Evolutionary conservation across 2,329 filamentous ascomycete genomes (phyloP).

Genomic region (Botrytis elliptica): DNA sequence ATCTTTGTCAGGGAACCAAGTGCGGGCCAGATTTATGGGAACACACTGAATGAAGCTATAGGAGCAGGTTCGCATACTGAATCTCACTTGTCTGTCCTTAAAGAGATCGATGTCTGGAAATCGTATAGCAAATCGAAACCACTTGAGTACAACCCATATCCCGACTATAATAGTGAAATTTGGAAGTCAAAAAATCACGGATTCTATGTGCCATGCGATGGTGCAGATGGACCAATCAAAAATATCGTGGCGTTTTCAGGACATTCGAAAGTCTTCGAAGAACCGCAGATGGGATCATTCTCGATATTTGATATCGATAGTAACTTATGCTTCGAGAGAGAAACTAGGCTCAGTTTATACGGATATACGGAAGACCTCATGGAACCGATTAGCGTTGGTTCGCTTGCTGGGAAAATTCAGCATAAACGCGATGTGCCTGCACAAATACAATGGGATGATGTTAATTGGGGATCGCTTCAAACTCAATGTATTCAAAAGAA

Average conservation of each 20-base stretch:
- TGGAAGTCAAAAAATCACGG: conserved; percentile 60
- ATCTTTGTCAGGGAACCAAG: conserved; percentile 42
- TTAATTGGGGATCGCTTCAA: conserved; percentile 72
- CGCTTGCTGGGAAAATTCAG: not conserved
- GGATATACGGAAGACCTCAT: conserved; percentile 48
- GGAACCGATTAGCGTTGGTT: accelerated
- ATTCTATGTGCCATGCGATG: conserved; percentile 61
- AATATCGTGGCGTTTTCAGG: conserved; percentile 66
- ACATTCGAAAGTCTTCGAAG: conserved; percentile 57
- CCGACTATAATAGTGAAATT: conserved; percentile 61
- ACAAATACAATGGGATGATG: conserved; percentile 55
- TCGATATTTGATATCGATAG: conserved; percentile 58
- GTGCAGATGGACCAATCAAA: conserved; percentile 51
- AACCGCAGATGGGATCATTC: conserved; percentile 62
- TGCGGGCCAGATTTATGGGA: conserved; percentile 56
- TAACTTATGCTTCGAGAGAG: conserved; percentile 65
- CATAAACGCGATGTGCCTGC: conserved; percentile 1
- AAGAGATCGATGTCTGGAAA: conserved; percentile 39
- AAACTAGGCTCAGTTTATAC: conserved; percentile 68
- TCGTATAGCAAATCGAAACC: conserved; percentile 50
- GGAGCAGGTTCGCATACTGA: conserved; percentile 39
- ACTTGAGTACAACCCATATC: conserved; percentile 68
- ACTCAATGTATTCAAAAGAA: conserved; percentile 65
- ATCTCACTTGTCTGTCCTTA: conserved; percentile 39
- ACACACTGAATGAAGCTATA: conserved; percentile 51